Conservation (phyloP, 805 yeast genomes). For the Zygosaccharomyces bisporus region DNA sequence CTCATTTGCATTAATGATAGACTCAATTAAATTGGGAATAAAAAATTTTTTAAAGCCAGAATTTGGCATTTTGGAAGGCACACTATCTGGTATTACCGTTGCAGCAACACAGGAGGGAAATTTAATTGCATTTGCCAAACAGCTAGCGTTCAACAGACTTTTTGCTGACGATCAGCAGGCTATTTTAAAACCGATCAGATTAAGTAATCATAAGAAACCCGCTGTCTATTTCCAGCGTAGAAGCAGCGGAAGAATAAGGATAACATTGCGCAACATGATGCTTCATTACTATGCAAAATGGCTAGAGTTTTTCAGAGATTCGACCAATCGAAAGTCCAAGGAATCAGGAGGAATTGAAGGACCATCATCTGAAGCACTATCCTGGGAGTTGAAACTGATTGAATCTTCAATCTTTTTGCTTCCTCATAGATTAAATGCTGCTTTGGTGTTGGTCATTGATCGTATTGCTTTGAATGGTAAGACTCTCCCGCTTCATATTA, state of each 20-base stretch:
- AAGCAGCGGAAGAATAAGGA: constrained; percentile 37
- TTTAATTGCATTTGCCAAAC: constrained; percentile 13
- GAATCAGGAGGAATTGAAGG: background rate
- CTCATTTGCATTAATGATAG: constrained; percentile 16
- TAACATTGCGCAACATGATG: constrained; percentile 45
- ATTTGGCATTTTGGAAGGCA: constrained; percentile 22
- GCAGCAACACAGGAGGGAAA: constrained; percentile 17
- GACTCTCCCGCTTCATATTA: constrained; percentile 35
- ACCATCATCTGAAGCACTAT: constrained; percentile 2
- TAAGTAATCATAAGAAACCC: constrained; percentile 39
- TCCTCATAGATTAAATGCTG: constrained; percentile 61
- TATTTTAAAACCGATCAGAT: constrained; percentile 35
- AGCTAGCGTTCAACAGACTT: constrained; percentile 18
- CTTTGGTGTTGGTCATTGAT: constrained; percentile 51
- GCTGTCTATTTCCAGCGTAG: constrained; percentile 40
- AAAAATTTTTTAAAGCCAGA: constrained; percentile 10
- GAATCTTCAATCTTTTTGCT: constrained; percentile 60
- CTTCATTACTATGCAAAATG: constrained; percentile 60
- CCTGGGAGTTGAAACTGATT: constrained; percentile 31
- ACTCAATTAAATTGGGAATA: constrained; percentile 14
- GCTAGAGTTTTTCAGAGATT: constrained; percentile 35
- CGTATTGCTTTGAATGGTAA: constrained; percentile 46
- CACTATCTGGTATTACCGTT: constrained; percentile 11
- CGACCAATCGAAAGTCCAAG: background rate
- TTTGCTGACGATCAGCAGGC: constrained; percentile 22